A percentile compares a stretch with the other conserved stretches of the same genome.
Conservation (phyloP, 345 rosid genomes). For the Gossypium ekmanianum region DNA sequence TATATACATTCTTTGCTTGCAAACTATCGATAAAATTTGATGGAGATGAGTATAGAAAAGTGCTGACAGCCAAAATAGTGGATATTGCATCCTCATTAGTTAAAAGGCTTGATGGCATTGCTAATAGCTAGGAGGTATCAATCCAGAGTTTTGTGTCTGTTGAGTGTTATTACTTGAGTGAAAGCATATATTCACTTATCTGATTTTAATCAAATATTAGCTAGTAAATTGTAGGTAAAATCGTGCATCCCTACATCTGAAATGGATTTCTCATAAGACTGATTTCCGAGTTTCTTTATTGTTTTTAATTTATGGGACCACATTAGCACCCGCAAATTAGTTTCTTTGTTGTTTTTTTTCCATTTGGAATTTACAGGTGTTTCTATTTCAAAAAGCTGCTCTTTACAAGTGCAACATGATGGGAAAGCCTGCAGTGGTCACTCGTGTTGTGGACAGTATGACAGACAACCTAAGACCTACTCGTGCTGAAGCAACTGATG, state of each 20-base stretch:
- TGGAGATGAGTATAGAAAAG: background rate
- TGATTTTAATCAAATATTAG: background rate
- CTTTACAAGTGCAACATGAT: constrained; percentile 92
- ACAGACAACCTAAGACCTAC: constrained; percentile 95
- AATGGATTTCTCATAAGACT: background rate
- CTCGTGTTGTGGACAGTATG: constrained; percentile 97
- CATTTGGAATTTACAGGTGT: constrained; percentile 50
- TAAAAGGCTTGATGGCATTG: background rate
- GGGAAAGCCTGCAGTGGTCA: constrained; percentile 89
- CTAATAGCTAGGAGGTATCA: background rate
- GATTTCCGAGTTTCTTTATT: background rate
- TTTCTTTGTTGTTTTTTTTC: constrained; percentile 6
- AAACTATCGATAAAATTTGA: background rate
- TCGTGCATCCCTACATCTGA: background rate
- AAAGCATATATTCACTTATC: background rate
- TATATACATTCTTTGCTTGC: background rate
- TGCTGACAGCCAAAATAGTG: background rate
- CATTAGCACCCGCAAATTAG: background rate
- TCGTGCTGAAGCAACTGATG: constrained; percentile 99
- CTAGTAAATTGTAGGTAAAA: background rate
- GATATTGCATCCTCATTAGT: background rate
- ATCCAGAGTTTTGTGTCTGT: background rate
- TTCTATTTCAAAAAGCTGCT: constrained; percentile 89
- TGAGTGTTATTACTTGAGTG: background rate
- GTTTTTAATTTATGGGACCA: background rate